These are phyloP conservation scores for Spathaspora boniae DNA, from an alignment of 805 yeast genomes.

Conservation along the genomic window DNA sequence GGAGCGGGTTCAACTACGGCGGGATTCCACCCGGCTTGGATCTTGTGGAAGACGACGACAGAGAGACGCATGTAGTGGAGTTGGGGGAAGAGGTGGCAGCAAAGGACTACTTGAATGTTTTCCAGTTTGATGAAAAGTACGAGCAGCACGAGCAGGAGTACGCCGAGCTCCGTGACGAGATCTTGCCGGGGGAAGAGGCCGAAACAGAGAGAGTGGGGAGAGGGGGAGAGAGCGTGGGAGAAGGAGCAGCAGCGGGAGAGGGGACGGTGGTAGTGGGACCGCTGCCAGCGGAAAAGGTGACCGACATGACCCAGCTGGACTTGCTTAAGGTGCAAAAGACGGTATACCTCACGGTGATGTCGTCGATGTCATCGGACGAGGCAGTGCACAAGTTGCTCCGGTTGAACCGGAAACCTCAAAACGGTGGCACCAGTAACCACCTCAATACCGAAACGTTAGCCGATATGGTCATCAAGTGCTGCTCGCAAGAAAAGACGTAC, in stretches of 20 bases:
- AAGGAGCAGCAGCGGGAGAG: constrained; percentile 13
- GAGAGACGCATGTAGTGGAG: constrained; percentile 50
- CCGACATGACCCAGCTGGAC: constrained; percentile 68
- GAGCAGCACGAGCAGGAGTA: constrained; percentile 50
- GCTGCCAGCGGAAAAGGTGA: constrained; percentile 23
- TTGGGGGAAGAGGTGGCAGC: constrained; percentile 49
- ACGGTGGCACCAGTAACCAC: constrained; percentile 42
- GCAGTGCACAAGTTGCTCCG: constrained; percentile 81
- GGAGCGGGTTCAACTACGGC: constrained; percentile 35
- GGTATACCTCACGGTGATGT: constrained; percentile 80
- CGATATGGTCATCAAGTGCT: constrained; percentile 73
- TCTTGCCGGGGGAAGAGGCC: constrained; percentile 38
- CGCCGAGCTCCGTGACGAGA: constrained; percentile 36
- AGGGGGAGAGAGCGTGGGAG: constrained; percentile 16
- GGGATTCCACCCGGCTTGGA: constrained; percentile 48
- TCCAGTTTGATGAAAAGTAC: constrained; percentile 49
- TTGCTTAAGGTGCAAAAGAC: constrained; percentile 65
- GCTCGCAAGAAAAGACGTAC: constrained; percentile 83
- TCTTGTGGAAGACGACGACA: constrained; percentile 62
- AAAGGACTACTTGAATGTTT: constrained; percentile 47
- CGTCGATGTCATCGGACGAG: constrained; percentile 89
- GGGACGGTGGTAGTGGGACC: constrained; percentile 11
- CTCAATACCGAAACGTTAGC: constrained; percentile 51
- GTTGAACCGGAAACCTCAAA: constrained; percentile 27
- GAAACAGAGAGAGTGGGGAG: constrained; percentile 15